Percentiles rank a stretch among this genome's conserved stretches.
These are phyloP conservation scores for Pseudognaphalium luteoalbum DNA, from an alignment of 129 eudicot genomes.

Conservation along the genomic window DNA sequence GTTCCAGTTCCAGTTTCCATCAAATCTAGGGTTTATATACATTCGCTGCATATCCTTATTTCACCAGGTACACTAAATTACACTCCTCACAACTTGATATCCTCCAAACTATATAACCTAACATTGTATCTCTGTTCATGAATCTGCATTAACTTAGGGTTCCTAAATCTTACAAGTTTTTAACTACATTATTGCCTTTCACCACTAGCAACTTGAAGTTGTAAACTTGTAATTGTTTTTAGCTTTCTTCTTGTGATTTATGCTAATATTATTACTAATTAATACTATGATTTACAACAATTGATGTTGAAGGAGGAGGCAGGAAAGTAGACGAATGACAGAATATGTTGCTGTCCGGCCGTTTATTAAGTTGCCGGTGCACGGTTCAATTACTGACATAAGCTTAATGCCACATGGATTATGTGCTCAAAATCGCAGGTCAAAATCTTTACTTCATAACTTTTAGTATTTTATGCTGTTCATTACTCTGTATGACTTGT, in stretches of 20 bases:
- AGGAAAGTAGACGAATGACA: constrained; percentile 43
- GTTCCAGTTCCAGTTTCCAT: constrained; percentile 7
- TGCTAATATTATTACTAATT: neutral
- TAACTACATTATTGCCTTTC: neutral
- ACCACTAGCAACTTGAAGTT: neutral
- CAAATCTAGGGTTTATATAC: constrained; percentile 23
- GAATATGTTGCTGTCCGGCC: constrained; percentile 55
- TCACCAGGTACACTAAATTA: constrained; percentile 24
- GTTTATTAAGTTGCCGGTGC: constrained; percentile 38
- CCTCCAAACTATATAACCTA: neutral
- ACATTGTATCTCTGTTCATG: neutral
- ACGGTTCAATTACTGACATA: constrained; percentile 31
- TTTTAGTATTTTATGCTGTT: constrained; percentile 20
- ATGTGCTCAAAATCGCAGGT: constrained; percentile 49
- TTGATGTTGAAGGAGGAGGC: constrained; percentile 39
- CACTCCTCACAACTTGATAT: constrained; percentile 6
- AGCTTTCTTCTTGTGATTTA: neutral
- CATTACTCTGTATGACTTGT: neutral
- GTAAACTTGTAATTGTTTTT: no score
- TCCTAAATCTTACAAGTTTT: no score
- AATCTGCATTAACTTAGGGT: neutral
- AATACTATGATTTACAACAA: neutral
- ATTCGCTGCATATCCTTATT: constrained; percentile 13
- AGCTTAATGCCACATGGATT: constrained; percentile 32
- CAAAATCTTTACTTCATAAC: neutral